Evolutionary conservation across 305 asterid species (phyloP), one percentile per base, ranked within the genome.

Genomic region (Fraxinus velutina): DNA sequence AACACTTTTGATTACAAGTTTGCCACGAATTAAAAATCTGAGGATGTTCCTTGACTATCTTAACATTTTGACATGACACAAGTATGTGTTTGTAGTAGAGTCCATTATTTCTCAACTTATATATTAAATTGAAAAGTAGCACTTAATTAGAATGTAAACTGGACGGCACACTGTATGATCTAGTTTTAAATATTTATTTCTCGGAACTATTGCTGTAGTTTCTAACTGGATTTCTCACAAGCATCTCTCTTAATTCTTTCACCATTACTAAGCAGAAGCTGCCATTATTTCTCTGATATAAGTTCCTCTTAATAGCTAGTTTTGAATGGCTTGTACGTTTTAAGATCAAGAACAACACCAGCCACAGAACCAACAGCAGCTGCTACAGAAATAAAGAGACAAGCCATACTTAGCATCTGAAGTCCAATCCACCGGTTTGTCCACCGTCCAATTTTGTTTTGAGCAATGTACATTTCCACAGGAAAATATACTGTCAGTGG

Each of bases 401-500:
- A 84, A 52, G 86, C 79, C 57, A 86, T 62, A 4, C 87, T 86
- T 12, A 77, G 87, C 75, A 86, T 84, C 57, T 86, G 82, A 3
- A 83, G 82, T 7, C 80, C 73, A 8, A 84, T 75, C 89, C 86
- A 81, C 17, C 36, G 44, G 1, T 1, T 75, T 1, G 81, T 86
- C 85, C 89, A 83, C 73, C 73, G 44, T 13, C n/a, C 24, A 10
- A 81, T 75, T 85, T 76, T 86, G 57, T 86, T 83, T 60, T 83
- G 79, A 27, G 79, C 84, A 50, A 83, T 84, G 81, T 79, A 83
- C 89, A 86, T 86, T 81, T 86, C 88, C n/a, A 83, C 81, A 15
- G 88, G 86, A 19, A 86, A 86, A 75, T 86, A 86, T 4, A 85
- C 88, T 2, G 88, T 83, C 74, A 86, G 47, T 1, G 88, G 87